phyloP scores from a whole-genome alignment of 352 stramenopile species.

The Phytophthora meadii region DNA sequence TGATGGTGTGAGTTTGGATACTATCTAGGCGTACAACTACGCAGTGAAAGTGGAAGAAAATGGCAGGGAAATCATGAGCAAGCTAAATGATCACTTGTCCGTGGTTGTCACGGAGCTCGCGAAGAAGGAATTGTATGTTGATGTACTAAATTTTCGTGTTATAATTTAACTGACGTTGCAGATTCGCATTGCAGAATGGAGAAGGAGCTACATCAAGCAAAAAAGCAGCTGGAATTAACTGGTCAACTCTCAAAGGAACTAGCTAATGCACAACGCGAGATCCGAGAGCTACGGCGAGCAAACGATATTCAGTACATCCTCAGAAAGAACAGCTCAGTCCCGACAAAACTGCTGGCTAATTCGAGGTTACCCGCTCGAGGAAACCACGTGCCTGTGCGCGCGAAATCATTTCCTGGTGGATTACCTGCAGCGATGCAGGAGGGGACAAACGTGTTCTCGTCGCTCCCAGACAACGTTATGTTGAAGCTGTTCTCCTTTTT shows the following conservation, averaged over 20 bases:
- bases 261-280: conserved; percentile 71
- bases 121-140: conserved; percentile 69
- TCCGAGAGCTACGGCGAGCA: conserved; percentile 71
- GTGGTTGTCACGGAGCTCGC: conserved; percentile 64
- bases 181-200: conserved; percentile 49
- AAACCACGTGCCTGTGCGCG: conserved; percentile 1
- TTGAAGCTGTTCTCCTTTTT: conserved; percentile 74
- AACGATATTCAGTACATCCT: conserved; percentile 78
- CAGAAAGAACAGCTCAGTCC: conserved; percentile 37
- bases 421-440: conserved; percentile 3
- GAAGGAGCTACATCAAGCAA: conserved; percentile 59
- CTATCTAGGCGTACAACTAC: conserved; percentile 60
- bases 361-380: conserved; percentile 17
- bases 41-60: conserved; percentile 59
- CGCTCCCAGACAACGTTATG: conserved; percentile 61
- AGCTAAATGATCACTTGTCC: conserved; percentile 57
- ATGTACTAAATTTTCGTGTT: not conserved
- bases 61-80: conserved; percentile 45
- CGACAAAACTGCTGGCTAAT: conserved; percentile 18
- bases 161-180: not conserved
- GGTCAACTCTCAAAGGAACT: conserved; percentile 73
- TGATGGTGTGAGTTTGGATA: not conserved
- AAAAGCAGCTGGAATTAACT: conserved; percentile 62
- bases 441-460: conserved; percentile 36
- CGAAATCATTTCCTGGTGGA: conserved; percentile 11